phyloP scores from a whole-genome alignment of 176 grass and related monocot species.

The Cenchrus purpureus region DNA sequence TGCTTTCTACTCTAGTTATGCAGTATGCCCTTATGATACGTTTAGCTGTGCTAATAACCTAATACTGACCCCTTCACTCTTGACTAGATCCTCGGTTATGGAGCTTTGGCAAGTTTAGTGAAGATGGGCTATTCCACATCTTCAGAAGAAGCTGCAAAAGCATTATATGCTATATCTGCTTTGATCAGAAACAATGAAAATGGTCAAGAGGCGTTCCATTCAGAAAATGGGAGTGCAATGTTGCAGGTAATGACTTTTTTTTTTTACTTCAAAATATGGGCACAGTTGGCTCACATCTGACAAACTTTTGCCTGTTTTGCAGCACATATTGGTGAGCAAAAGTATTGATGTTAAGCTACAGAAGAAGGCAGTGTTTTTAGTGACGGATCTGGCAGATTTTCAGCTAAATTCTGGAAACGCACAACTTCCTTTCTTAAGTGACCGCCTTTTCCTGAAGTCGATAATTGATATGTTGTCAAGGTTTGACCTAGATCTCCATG shows the following conservation, averaged over 20 bases:
- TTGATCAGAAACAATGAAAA: constrained; percentile 78
- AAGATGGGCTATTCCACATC: constrained; percentile 87
- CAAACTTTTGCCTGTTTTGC: constrained; percentile 30
- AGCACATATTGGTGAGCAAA: constrained; percentile 71
- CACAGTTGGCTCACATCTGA: constrained; percentile 9
- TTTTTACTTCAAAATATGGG: constrained; percentile 6
- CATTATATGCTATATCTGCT: constrained; percentile 84
- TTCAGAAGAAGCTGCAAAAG: constrained; percentile 77
- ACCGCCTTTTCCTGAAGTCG: constrained; percentile 69
- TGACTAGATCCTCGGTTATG: constrained; percentile 77
- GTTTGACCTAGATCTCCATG: constrained; percentile 84
- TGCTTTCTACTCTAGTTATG: too few relatives aligned
- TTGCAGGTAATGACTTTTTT: constrained; percentile 68
- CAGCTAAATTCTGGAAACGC: constrained; percentile 57
- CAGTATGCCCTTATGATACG: background rate
- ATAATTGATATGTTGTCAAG: constrained; percentile 65
- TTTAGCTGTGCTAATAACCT: background rate
- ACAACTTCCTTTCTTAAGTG: constrained; percentile 61
- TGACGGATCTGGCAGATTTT: constrained; percentile 79
- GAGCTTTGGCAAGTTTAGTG: constrained; percentile 72
- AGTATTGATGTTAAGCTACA: constrained; percentile 58
- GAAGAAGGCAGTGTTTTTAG: constrained; percentile 77
- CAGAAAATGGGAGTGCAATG: constrained; percentile 65
- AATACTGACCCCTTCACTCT: constrained; percentile 20
- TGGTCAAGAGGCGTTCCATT: constrained; percentile 74